phyloP scores from a whole-genome alignment of 768 basidiomycete genomes.

The Suillus variegatus region DNA sequence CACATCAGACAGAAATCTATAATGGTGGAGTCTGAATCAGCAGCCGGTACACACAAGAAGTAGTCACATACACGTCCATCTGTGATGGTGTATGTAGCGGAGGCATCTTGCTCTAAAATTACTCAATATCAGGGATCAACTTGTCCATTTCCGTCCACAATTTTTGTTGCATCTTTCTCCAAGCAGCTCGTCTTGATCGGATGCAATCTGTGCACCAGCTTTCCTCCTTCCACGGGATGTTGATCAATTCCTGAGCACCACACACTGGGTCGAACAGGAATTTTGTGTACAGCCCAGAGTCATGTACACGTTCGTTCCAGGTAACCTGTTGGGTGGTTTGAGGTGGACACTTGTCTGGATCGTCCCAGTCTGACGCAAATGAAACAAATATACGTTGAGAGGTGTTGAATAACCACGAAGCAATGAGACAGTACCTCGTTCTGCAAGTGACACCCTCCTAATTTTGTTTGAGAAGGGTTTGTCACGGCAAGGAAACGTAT shows the following conservation, averaged over 20 bases:
- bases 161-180: slow-evolving; percentile 18
- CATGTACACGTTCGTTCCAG: slow-evolving; percentile 16
- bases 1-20: too few relatives aligned
- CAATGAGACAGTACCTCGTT: too few relatives aligned
- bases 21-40: too few relatives aligned
- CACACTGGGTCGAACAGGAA: slow-evolving; percentile 35
- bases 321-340: background rate
- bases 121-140: background rate
- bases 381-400: too few relatives aligned
- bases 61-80: too few relatives aligned
- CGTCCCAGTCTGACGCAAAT: too few relatives aligned
- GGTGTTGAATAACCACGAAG: too few relatives aligned
- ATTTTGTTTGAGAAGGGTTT: too few relatives aligned
- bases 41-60: too few relatives aligned
- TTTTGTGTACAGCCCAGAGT: slow-evolving; percentile 27
- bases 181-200: slow-evolving; percentile 23
- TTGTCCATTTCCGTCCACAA: slow-evolving; percentile 1
- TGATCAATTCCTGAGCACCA: slow-evolving; percentile 32
- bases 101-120: background rate
- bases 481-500: background rate
- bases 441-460: too few relatives aligned
- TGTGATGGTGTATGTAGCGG: too few relatives aligned
- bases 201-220: slow-evolving; percentile 38
- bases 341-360: too few relatives aligned
- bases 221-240: slow-evolving; percentile 24